A percentile compares a stretch with the other conserved stretches of the same genome.
These are phyloP conservation scores for Cladophialophora immunda DNA, from an alignment of 2,329 filamentous ascomycete species.

Conservation along the genomic window DNA sequence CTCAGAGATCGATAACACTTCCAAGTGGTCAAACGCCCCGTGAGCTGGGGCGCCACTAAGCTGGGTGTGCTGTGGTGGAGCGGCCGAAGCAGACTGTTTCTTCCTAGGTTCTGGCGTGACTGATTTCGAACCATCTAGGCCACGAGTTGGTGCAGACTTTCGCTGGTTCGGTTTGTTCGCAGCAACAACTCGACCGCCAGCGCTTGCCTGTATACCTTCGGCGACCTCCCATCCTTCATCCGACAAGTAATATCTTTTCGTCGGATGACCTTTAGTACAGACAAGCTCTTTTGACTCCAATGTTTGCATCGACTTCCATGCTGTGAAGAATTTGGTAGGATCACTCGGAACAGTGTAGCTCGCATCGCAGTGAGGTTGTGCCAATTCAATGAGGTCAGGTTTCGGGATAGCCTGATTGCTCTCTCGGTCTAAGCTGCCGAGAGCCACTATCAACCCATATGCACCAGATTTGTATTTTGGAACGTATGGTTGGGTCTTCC, in stretches of 20 bases:
- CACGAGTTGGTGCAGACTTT: constrained; percentile 11
- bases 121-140: not conserved
- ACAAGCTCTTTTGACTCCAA: constrained; percentile 77
- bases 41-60: not conserved
- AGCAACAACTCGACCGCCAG: constrained; percentile 18
- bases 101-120: constrained; percentile 1
- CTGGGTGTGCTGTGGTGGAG: not conserved
- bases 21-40: constrained; percentile 15
- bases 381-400: constrained; percentile 70
- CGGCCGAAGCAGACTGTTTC: constrained; percentile 1
- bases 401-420: constrained; percentile 70
- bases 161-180: constrained; percentile 10
- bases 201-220: constrained; percentile 50
- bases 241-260: constrained; percentile 74
- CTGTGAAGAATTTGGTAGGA: constrained; percentile 76
- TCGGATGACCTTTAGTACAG: constrained; percentile 73
- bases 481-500: constrained; percentile 71
- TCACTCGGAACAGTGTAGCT: constrained; percentile 75
- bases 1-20: constrained; percentile 26
- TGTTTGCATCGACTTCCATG: constrained; percentile 85
- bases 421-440: constrained; percentile 68
- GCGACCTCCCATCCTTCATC: constrained; percentile 82
- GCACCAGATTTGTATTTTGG: constrained; percentile 76
- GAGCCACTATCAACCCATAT: constrained; percentile 75
- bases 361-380: constrained; percentile 75